Evolutionary conservation across 2,329 filamentous ascomycete species (phyloP).

Genomic region (Botrytis byssoidea): DNA sequence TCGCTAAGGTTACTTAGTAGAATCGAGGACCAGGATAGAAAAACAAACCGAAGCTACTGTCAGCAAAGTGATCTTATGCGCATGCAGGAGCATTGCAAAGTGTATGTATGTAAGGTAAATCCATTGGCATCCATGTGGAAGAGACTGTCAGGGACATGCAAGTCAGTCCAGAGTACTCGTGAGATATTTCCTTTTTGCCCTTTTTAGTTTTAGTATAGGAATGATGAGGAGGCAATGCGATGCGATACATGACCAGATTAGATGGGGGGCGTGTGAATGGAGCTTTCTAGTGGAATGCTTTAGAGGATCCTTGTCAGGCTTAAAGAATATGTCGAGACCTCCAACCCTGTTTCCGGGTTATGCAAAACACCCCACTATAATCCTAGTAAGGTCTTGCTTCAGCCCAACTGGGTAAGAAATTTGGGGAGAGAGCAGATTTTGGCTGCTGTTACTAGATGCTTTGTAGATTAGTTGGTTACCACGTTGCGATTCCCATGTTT

Average conservation of each 20-base stretch:
- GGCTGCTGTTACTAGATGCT: conserved; percentile 1
- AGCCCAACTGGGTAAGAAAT: conserved; percentile 17
- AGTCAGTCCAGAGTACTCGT: neutral
- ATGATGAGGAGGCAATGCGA: neutral
- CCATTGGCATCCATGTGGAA: conserved; percentile 11
- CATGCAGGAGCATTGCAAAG: conserved; percentile 14
- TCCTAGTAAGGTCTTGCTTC: conserved; percentile 17
- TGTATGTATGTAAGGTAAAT: neutral
- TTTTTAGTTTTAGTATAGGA: neutral
- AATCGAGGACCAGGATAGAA: conserved; percentile 6
- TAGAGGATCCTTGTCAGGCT: neutral
- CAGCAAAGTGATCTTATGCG: conserved; percentile 23
- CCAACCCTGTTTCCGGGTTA: conserved; percentile 14
- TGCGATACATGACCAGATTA: neutral
- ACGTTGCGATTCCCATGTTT: neutral
- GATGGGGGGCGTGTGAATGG: neutral
- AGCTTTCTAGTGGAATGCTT: neutral
- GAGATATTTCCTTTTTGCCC: neutral
- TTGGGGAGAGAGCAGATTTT: neutral
- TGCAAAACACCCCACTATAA: conserved; percentile 21
- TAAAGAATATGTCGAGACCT: conserved; percentile 9
- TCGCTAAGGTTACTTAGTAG: neutral
- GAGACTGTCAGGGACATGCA: conserved; percentile 20
- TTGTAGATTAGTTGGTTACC: neutral
- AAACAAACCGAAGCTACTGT: neutral